Base-by-base conservation (phyloP, 495 filamentous ascomycete genomes). In the Penicillium roqueforti region DNA sequence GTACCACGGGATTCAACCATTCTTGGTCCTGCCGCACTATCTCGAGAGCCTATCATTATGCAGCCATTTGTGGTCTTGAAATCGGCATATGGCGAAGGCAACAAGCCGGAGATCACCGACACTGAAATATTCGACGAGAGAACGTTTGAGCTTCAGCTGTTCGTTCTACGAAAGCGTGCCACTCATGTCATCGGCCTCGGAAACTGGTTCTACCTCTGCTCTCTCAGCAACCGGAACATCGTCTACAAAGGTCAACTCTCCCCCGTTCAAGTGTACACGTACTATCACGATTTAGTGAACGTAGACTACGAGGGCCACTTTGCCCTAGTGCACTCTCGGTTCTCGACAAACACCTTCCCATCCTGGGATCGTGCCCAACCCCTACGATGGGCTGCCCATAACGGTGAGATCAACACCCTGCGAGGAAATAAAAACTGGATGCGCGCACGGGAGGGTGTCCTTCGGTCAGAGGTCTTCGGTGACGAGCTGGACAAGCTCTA, bases 361-460 rank as follows among this genome's bases (percentile, higher is more conserved):
- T 96, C 91, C 8, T 99, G 93, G 93, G 93, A 99, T 72, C 89
- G 93, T 72, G 95, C 93, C 37, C 93, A 99, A 73, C 93, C 93
- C 19, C 72, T 99, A 58, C 84, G 93, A 68, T 97, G 92, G 95
- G 92, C 91, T 45, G 93, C 93, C 67, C 93, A 99, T 77, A 99
- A 99, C 65, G 93, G 93, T 77, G 93, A 99, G 73, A 97, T 99
- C 60, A 99, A 99, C 70, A 99, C 93, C 3, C 77, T 99, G 57
- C 88, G 93, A 61, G 93, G 93, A 44, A 99, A 99, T 77, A 99
- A 99, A 81, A 99, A 99, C 76, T 99, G 95, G 93, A 99, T 99
- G 93, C 84, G 93, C 53, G 92, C 93, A 46, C 86, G 93, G 67
- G 93, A 99, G 69, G 95, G 93, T 70, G 87, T 96, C 48, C 88